Evolutionary conservation across 129 eudicot species (phyloP).

Genomic region (Lactuca saligna): DNA sequence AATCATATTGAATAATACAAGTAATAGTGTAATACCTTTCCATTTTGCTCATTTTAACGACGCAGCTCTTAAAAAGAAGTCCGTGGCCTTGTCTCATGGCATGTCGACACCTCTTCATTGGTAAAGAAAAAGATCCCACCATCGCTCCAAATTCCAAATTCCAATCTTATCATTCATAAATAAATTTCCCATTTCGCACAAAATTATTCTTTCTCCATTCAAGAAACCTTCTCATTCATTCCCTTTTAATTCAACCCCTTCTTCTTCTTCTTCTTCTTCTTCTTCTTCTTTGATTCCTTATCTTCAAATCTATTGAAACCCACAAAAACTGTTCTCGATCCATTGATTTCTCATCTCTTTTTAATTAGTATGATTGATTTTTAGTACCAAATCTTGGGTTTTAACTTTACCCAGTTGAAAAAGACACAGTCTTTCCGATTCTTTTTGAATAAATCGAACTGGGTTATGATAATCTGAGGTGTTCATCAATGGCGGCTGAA

Average conservation of each 20-base stretch:
- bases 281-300: not conserved
- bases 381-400: not conserved
- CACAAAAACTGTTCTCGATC: not conserved
- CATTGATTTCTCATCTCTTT: not conserved
- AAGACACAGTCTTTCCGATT: not conserved
- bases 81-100: not conserved
- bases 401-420: not conserved
- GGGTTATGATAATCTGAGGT: conserved; percentile 5
- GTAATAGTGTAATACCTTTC: too few relatives aligned
- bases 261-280: not conserved
- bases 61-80: not conserved
- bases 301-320: not conserved
- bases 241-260: not conserved
- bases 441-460: not conserved
- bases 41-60: too few relatives aligned
- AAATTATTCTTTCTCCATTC: not conserved
- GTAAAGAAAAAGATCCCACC: not conserved
- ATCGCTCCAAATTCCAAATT: conserved; percentile 1
- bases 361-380: not conserved
- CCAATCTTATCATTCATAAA: not conserved
- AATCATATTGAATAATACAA: too few relatives aligned
- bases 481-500: conserved; percentile 39
- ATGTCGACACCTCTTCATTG: not conserved
- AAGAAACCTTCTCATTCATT: not conserved
- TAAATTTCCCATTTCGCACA: not conserved